Evolutionary conservation across 257 asterid species (phyloP), one percentile per base, ranked within the genome.

Genomic region (Capsicum chinense): DNA sequence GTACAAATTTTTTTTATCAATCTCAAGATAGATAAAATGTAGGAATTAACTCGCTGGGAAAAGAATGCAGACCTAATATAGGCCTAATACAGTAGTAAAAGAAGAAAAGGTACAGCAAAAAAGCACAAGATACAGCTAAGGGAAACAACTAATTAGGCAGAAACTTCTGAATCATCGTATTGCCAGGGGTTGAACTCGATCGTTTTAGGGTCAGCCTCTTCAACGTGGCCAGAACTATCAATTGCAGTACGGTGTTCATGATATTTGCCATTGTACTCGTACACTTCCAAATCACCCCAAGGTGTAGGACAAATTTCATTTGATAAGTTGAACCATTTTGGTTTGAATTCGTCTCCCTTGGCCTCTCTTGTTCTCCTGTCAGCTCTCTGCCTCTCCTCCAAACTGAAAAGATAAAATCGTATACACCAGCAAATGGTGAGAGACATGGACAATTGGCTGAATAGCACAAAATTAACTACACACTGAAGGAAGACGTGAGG

Each of bases 341-440:
- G 96, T 67, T 59, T 42, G 88, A 93, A 97, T 64, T 84, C 64
- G 9, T 95, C 95, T 37, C 94, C 94, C 71, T 95, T 95, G 6
- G 92, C 92, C 86, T 97, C 99, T 79, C 99, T 86, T 84, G 48
- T 89, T 89, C 93, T 93, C 95, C 92, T 95, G 85, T 97, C 99
- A 68, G 97, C 93, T 89, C 99, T 91, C 86, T 97, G 99, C 85
- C 91, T 91, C 90, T 97, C 99, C 90, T 97, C 99, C 95, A 97
- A 87, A 85, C 98, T 96, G 73, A 48, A 70, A 7, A 64, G 12
- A 10, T 44, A 68, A 3, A 52, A 16, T 7, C 35, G 57, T 56
- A 71, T 66, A 52, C 35, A 48, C 42, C 50, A 78, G 26, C 17
- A 78, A 78, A 76, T 33, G 9, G 48, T 26, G 26, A 52, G 48